Percentiles rank a stretch among this genome's conserved stretches.
Evolutionary conservation across 1,284 basidiomycete genomes (phyloP).

Genomic region (Pseudozyma flocculosa): DNA sequence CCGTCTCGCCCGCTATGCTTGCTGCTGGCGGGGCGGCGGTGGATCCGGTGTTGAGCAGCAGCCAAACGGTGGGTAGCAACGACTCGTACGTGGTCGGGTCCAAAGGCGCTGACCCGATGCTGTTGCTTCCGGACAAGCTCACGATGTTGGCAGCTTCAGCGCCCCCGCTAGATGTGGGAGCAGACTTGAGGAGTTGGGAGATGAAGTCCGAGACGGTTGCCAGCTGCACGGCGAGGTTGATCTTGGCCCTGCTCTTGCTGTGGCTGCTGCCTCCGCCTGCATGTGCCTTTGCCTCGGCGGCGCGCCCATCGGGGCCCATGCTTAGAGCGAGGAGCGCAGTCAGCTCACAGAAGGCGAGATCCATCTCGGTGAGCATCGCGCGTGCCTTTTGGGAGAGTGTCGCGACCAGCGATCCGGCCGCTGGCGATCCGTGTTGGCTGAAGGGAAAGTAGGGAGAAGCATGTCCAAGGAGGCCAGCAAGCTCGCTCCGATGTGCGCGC

Average conservation of each 20-base stretch:
- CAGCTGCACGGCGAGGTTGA: constrained; percentile 29
- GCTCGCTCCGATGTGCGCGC: constrained; percentile 2
- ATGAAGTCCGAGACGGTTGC: constrained; percentile 25
- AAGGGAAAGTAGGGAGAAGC: constrained; percentile 43
- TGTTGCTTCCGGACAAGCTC: too few relatives aligned
- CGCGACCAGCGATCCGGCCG: not conserved
- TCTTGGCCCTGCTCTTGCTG: constrained; percentile 12
- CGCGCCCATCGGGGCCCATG: not conserved
- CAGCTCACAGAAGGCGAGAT: constrained; percentile 37
- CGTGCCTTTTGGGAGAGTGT: constrained; percentile 20
- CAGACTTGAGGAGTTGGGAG: constrained; percentile 12
- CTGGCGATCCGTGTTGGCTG: constrained; percentile 21
- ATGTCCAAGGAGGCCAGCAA: constrained; percentile 24
- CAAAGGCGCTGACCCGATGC: too few relatives aligned
- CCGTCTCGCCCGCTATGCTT: too few relatives aligned
- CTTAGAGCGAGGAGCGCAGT: constrained; percentile 26
- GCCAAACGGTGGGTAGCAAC: constrained; percentile 42
- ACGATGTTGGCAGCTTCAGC: too few relatives aligned
- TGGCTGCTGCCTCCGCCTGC: not conserved
- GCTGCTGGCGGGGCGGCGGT: constrained; percentile 3
- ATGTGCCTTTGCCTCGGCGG: constrained; percentile 4
- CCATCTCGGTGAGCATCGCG: constrained; percentile 24
- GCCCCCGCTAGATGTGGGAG: constrained; percentile 6
- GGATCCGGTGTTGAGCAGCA: constrained; percentile 26
- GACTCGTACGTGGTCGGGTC: constrained; percentile 27